phyloP scores from a whole-genome alignment of 225 moss, liverwort and hornwort genomes.

The Straminergon stramineum region DNA sequence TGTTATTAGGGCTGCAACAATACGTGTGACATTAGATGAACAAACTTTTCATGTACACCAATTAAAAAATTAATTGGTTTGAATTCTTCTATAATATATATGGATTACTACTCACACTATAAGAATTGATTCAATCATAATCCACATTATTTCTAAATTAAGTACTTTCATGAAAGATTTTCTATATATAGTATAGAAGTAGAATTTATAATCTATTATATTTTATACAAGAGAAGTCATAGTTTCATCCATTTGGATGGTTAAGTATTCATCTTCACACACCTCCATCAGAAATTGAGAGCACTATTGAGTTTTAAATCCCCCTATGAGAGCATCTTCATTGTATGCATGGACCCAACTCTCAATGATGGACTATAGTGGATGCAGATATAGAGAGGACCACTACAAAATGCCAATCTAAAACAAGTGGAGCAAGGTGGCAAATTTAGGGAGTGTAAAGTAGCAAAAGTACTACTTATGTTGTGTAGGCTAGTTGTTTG shows the following conservation, averaged over 20 bases:
- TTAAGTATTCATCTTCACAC: not conserved
- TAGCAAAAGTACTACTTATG: rapidly evolving
- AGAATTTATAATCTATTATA: not conserved
- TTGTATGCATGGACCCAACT: rapidly evolving
- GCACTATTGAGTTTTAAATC: not conserved
- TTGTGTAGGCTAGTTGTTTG: rapidly evolving
- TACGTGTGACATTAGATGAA: not conserved
- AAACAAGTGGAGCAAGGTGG: rapidly evolving
- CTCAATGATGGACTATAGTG: rapidly evolving
- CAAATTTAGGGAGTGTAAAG: rapidly evolving
- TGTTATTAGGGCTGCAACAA: too few relatives aligned
- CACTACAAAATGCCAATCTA: rapidly evolving
- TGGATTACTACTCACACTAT: not conserved
- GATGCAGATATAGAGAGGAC: rapidly evolving
- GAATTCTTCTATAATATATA: not conserved
- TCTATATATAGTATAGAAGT: not conserved
- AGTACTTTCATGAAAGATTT: not conserved
- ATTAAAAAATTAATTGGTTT: not conserved
- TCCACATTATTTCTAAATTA: too few relatives aligned
- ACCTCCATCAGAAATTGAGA: too few relatives aligned
- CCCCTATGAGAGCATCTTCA: not conserved
- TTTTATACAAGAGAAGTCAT: not conserved
- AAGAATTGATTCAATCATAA: not conserved
- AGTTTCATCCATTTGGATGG: not conserved
- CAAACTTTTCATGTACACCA: not conserved